phyloP scores from a whole-genome alignment of 805 yeast genomes.

The Yarrowia divulgata region DNA sequence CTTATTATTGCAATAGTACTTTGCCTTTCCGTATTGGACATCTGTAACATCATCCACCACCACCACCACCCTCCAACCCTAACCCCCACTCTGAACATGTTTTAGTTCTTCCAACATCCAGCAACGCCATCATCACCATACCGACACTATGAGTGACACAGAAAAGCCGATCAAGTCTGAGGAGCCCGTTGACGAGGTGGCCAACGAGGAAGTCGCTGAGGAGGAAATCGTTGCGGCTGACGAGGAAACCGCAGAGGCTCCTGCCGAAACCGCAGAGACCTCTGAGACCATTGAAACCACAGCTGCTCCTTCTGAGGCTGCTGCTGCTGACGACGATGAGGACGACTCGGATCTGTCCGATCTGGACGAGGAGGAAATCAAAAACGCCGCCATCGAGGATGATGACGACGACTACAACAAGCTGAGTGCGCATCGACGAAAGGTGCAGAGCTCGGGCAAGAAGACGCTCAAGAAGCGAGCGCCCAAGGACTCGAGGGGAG shows the following conservation, averaged over 20 bases:
- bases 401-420: constrained; percentile 54
- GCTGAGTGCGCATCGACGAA: constrained; percentile 50
- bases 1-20: too few relatives aligned
- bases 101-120: not conserved
- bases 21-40: not conserved
- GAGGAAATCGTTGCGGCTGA: not conserved
- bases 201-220: not conserved
- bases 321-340: constrained; percentile 49
- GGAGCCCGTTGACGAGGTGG: constrained; percentile 15
- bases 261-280: not conserved
- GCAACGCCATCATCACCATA: constrained; percentile 25
- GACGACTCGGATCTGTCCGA: constrained; percentile 56
- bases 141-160: constrained; percentile 23
- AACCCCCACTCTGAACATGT: not conserved
- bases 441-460: constrained; percentile 39
- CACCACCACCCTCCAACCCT: not conserved
- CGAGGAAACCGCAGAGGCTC: not conserved
- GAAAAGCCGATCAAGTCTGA: constrained; percentile 33
- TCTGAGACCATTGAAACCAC: not conserved
- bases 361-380: constrained; percentile 52
- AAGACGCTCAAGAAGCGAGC: constrained; percentile 42
- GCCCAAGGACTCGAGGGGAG: constrained; percentile 42
- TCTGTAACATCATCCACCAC: not conserved
- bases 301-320: not conserved
- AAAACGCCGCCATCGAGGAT: constrained; percentile 47